Evolutionary conservation across 805 yeast species (phyloP), one percentile per base, ranked within the genome.

Genomic region (Jamesozyma jinghongensis): DNA sequence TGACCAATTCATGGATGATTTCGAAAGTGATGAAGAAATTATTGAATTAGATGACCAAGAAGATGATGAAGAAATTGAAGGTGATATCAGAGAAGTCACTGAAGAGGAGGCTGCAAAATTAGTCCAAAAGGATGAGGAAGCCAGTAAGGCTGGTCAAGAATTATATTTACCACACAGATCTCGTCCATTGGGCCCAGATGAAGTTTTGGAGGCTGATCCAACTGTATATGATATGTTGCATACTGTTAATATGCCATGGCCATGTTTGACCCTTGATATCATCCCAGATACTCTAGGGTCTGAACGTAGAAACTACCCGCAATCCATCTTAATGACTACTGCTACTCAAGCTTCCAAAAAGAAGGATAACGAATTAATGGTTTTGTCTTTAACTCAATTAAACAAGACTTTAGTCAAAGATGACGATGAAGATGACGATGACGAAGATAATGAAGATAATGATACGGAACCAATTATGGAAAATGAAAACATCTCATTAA

Each of bases 151-250:
- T 12, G 56, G 53, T 65, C 77, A 36, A 52, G 66, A 46, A 40
- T 66, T 90, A 34, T 92, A 85, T 64, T 69, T 92, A 49, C 97
- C 98, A 17, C 94, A 87, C 59, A 74, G 79, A 64, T 81, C 92
- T 20, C 79, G 76, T 53, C 96, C 96, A 5, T 71, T 92, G 50
- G 97, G 96, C 1, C 94, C 95, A 2, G 95, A 86, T 66, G 97
- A 92, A 67, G 94, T 83, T 11, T 71, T 92, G 57, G 97, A 90
- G 66, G 95, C 97, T 1, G 98, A 92, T 65, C 95, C 95, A 34
- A 70, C 87, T 6, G 96, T 90, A 3, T 92, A 92, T 61, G 95
- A 90, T 56, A 92, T 92, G 97, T 68, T 92, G 43, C 98, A 92
- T 63, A 85, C 84, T 53, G 85, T 90, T 44, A 85, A 85, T 61